Evolutionary conservation across 2,329 filamentous ascomycete genomes (phyloP), one percentile per base, ranked within the genome.

Genomic region (Fusarium annulatum): DNA sequence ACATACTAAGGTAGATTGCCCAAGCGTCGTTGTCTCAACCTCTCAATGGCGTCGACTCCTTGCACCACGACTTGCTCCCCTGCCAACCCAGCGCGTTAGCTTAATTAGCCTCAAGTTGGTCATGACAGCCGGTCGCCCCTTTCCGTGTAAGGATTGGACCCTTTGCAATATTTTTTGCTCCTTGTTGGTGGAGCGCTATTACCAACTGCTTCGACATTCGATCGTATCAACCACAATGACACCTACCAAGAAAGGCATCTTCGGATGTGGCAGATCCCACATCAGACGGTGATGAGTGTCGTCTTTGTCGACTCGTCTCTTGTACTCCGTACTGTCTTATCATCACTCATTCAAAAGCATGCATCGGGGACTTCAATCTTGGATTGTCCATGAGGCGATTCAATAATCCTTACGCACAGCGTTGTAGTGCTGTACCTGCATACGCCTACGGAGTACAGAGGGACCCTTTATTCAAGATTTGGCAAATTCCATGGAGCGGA

Each of bases 11-110:
- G 30, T 23, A 51, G 36, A 69, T 64, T 42, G 41, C 39, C 45
- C 30, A 63, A 26, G 38, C 52, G 28, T 48, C 33, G 16, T 53
- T 66, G 57, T 67, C 53, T 67, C 41, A 59, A 58, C 38, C 34
- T 60, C 28, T 46, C 30, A 36, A 42, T 38, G 21, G 9, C 21
- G 30, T 30, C 33, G 26, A 38, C 38, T 66, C 46, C 39, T 56
- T 53, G 42, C 46, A 30, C 45, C 23, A 52, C 51, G 48, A 48
- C 43, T 60, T 61, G 59, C 59, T 58, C 51, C 71, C 71, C 56
- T 71, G 63, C 51, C 71, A 69, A 75, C 74, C n/a, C 30, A 72
- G 64, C 64, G 8, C 30, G 30, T 30, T 61, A 67, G 57, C 23
- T 36, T 38, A 33, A 33, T 33, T 33, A 51, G 51, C 51, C 51